Base-by-base conservation (phyloP, 352 stramenopile species). In the Aphanomyces euteiches region DNA sequence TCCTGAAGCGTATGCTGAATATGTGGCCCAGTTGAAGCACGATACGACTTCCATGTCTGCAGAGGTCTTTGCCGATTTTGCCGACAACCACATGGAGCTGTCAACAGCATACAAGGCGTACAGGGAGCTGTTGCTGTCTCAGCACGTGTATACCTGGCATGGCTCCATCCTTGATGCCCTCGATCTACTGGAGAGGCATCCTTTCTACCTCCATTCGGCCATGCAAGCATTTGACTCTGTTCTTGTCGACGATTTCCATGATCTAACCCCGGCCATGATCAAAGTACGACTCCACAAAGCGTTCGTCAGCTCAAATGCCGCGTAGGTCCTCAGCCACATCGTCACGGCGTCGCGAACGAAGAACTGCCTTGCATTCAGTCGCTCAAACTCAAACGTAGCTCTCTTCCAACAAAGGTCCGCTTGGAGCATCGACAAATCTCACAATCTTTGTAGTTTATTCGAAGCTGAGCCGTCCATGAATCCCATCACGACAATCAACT, bases 241-340 rank as follows among this genome's bases (percentile, higher is more conserved):
- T 7, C 75, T 92, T 28, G 72, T 92, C 28, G 85, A 93, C 45
- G 83, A 93, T 47, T 54, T 92, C 0, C 76, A 93, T 38, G 78
- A 72, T 38, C 77, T 92, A 75, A 90, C 79, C 17, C 84, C 85
- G 1, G 83, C 84, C 4, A 91, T 90, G 81, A 72, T 84, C 17
- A 74, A 74, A 36, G 65, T 91, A 54, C 57, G 7, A 28, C 28
- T 28, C 1, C 28, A 28, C 28, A 28, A 28, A 28, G 28, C 28
- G 28, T 28, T 28, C 28, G 1, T 28, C 28, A 28, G 28, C 28
- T 28, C 28, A 28, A 28, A 28, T 28, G 13, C 7, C 15, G 19
- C 53, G 47, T 63, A 70, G 64, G 13, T 70, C 4, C 64, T 70
- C 38, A 36, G n/a, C n/a, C 54, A 36, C n/a, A n/a, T 70, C 8